Percentiles rank a stretch among this genome's conserved stretches.
These are phyloP conservation scores for Pseudogymnoascus pannorum DNA, from an alignment of 2,329 filamentous ascomycete genomes.

Conservation along the genomic window DNA sequence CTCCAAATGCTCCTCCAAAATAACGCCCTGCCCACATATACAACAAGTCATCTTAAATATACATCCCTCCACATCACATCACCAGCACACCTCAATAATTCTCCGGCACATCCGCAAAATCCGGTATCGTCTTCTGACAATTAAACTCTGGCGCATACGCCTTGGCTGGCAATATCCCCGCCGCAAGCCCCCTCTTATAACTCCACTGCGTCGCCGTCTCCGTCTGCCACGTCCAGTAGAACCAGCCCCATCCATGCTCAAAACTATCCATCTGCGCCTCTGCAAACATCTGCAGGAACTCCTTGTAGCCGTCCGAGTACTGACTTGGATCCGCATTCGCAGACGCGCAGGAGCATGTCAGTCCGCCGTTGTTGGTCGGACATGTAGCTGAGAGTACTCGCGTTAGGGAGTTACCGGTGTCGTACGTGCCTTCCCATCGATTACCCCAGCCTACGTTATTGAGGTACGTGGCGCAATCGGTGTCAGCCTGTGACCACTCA, in stretches of 20 bases:
- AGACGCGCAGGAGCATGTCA: slow-evolving; percentile 61
- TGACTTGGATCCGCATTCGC: slow-evolving; percentile 66
- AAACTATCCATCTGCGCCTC: slow-evolving; percentile 95
- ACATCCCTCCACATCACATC: background rate
- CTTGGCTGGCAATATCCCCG: slow-evolving; percentile 71
- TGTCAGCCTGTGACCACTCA: slow-evolving; percentile 97
- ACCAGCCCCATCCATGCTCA: slow-evolving; percentile 93
- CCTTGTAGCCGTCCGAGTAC: slow-evolving; percentile 71
- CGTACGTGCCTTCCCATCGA: slow-evolving; percentile 82
- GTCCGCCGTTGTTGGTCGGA: slow-evolving; percentile 49
- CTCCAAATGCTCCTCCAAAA: background rate
- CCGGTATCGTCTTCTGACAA: slow-evolving; percentile 49
- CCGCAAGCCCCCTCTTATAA: slow-evolving; percentile 70
- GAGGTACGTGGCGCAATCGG: slow-evolving; percentile 79
- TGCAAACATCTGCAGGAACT: slow-evolving; percentile 82
- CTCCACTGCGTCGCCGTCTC: slow-evolving; percentile 86
- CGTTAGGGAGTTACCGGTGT: slow-evolving; percentile 42
- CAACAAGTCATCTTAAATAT: background rate
- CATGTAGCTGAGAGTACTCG: slow-evolving; percentile 66
- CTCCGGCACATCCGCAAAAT: slow-evolving; percentile 45
- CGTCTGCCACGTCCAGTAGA: slow-evolving; percentile 98
- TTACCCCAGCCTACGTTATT: slow-evolving; percentile 86
- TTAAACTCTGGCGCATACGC: slow-evolving; percentile 65
- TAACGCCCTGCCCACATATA: background rate
- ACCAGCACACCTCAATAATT: slow-evolving; percentile 32